Evolutionary conservation across 306 rosid species (phyloP).

Genomic region (barrel medic (Medicago truncatula)): DNA sequence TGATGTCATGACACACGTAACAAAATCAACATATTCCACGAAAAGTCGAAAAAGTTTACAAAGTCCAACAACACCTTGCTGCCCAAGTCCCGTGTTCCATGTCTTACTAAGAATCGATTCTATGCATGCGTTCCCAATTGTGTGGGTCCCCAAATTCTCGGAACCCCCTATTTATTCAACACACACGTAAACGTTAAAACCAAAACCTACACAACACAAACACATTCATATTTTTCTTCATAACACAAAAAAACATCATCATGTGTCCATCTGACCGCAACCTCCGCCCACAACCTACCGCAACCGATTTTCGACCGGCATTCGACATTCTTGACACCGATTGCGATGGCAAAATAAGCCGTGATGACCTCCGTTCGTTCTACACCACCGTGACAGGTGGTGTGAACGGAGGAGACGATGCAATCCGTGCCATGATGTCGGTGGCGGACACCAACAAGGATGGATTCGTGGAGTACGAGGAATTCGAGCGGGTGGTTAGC

Average conservation of each 20-base stretch:
- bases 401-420: conserved; percentile 44
- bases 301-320: conserved; percentile 62
- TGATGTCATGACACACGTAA: conserved; percentile 35
- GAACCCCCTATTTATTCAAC: not conserved
- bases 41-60: not conserved
- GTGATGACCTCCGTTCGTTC: conserved; percentile 75
- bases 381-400: conserved; percentile 42
- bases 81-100: conserved; percentile 33
- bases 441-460: conserved; percentile 77
- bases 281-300: not conserved
- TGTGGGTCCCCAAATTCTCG: conserved; percentile 35
- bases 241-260: not conserved
- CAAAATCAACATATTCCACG: not conserved
- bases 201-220: too few species aligned
- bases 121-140: not conserved
- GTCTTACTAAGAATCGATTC: not conserved
- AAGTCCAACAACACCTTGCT: conserved; percentile 28
- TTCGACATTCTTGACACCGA: conserved; percentile 81
- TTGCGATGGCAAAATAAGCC: conserved; percentile 80
- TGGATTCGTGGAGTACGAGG: conserved; percentile 90
- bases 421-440: conserved; percentile 70
- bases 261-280: conserved; percentile 72
- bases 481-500: conserved; percentile 76
- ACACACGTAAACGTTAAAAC: not conserved
- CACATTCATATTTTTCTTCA: not conserved